Evolutionary conservation across 768 basidiomycete genomes (phyloP).

Genomic region (Macrolepiota albuminosa): DNA sequence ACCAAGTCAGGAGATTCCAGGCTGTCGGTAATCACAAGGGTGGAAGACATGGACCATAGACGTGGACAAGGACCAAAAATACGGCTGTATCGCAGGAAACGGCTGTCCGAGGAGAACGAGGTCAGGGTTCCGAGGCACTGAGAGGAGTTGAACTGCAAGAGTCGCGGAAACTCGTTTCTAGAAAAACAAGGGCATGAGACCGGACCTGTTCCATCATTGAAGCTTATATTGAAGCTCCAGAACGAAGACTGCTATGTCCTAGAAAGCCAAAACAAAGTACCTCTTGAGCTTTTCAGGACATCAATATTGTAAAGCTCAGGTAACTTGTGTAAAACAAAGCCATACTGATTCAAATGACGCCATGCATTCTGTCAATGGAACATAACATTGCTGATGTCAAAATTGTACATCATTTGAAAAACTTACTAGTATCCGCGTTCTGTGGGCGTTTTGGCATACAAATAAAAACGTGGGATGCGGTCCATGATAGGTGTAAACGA

Average conservation of each 20-base stretch:
- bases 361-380: background rate
- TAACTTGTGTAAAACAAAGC: background rate
- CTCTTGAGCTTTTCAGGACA: background rate
- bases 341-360: background rate
- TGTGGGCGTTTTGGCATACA: background rate
- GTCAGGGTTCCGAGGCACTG: background rate
- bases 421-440: background rate
- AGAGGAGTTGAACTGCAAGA: background rate
- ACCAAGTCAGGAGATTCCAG: background rate
- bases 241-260: background rate
- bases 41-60: background rate
- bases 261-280: background rate
- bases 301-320: background rate
- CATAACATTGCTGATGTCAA: background rate
- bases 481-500: background rate
- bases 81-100: background rate
- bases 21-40: background rate
- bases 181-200: background rate
- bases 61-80: background rate
- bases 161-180: slow-evolving; percentile 1
- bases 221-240: background rate
- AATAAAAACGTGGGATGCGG: background rate
- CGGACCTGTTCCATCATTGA: background rate
- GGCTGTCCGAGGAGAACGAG: slow-evolving; percentile 7
- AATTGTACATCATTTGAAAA: background rate